Evolutionary conservation across 345 rosid genomes (phyloP).

Genomic region (Eucalyptus sp.): DNA sequence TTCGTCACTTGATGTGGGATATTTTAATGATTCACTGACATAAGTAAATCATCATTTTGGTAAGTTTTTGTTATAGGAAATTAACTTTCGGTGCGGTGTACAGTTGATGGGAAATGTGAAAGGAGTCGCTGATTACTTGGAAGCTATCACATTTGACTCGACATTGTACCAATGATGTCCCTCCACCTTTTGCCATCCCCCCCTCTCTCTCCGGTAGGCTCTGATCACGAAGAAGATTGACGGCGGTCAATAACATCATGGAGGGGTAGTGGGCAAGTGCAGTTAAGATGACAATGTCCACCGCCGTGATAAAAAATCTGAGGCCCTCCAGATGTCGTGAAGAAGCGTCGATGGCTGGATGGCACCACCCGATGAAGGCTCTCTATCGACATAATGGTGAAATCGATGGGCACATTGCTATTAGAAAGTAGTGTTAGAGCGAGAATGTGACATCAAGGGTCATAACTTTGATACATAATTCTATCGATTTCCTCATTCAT

Average conservation of each 20-base stretch:
- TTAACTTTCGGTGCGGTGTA: neutral
- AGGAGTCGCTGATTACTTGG: neutral
- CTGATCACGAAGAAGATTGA: neutral
- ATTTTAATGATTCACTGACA: neutral
- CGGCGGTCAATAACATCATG: neutral
- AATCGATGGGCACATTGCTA: too few relatives aligned
- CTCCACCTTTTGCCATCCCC: neutral
- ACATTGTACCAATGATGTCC: neutral
- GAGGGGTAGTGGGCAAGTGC: neutral
- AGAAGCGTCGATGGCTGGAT: neutral
- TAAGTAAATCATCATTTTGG: too few relatives aligned
- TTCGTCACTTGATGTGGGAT: neutral
- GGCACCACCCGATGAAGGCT: neutral
- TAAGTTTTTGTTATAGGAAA: fast-evolving
- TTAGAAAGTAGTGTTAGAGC: too few relatives aligned
- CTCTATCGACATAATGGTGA: neutral
- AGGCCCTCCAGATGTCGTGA: neutral
- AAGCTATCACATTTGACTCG: neutral
- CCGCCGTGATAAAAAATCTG: neutral
- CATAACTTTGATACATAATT: neutral
- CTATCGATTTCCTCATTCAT: neutral
- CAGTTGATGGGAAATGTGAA: neutral
- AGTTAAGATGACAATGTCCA: neutral
- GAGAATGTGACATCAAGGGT: neutral
- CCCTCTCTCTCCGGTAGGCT: neutral